phyloP scores from a whole-genome alignment of 495 filamentous ascomycete species.

The Clohesyomyces aquaticus region DNA sequence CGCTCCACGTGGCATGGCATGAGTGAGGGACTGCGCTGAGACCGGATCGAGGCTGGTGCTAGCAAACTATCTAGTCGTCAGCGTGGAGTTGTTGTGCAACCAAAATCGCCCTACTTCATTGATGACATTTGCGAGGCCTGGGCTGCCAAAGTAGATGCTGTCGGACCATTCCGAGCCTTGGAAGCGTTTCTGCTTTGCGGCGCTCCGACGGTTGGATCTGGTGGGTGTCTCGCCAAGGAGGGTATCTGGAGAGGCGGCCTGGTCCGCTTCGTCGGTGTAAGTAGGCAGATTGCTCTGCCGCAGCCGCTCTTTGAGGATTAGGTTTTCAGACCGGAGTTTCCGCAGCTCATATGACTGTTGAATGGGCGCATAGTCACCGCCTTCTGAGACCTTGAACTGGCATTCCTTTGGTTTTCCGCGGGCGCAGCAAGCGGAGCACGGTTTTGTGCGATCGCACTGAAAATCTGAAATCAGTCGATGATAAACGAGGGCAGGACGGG shows the following conservation, averaged over 20 bases:
- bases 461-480: neutral
- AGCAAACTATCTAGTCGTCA: slow-evolving; percentile 46
- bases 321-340: slow-evolving; percentile 46
- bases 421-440: slow-evolving; percentile 54
- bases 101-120: slow-evolving; percentile 46
- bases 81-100: neutral
- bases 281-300: slow-evolving; percentile 32
- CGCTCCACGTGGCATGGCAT: slow-evolving; percentile 46
- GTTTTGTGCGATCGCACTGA: slow-evolving; percentile 55
- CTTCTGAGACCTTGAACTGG: slow-evolving; percentile 50
- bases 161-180: slow-evolving; percentile 47
- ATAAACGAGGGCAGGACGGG: neutral
- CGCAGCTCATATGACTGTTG: slow-evolving; percentile 50
- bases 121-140: slow-evolving; percentile 50
- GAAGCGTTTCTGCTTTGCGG: slow-evolving; percentile 45
- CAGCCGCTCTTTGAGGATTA: slow-evolving; percentile 42
- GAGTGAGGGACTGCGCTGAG: slow-evolving; percentile 40
- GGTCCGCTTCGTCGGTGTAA: slow-evolving; percentile 25
- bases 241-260: slow-evolving; percentile 13
- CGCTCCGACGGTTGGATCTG: slow-evolving; percentile 20
- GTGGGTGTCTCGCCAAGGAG: slow-evolving; percentile 5
- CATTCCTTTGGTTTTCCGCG: slow-evolving; percentile 53
- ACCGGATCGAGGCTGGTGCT: slow-evolving; percentile 39
- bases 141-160: slow-evolving; percentile 52
- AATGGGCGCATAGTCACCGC: slow-evolving; percentile 49